These are phyloP conservation scores for Fusarium globosum DNA, from an alignment of 2,329 filamentous ascomycete species.

Conservation along the genomic window DNA sequence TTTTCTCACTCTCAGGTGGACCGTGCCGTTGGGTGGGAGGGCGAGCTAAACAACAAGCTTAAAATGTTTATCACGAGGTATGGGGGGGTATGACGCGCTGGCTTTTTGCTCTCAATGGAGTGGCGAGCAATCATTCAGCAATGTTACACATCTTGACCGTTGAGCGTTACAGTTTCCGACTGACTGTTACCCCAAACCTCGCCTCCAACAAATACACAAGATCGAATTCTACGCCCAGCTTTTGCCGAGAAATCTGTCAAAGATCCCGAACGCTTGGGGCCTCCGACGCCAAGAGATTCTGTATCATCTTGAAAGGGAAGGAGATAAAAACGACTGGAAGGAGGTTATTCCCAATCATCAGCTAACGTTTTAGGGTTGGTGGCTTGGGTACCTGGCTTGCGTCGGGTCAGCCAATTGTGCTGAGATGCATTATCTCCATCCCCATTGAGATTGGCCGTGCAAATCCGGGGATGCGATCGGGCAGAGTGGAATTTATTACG, in stretches of 20 bases:
- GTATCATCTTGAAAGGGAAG: constrained; percentile 27
- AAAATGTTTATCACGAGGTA: constrained; percentile 27
- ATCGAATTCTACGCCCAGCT: neutral
- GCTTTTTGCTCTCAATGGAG: neutral
- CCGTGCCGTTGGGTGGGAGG: neutral
- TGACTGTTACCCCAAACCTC: constrained; percentile 11
- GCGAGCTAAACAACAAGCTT: constrained; percentile 31
- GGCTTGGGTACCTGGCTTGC: no score
- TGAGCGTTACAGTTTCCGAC: neutral
- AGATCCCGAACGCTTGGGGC: constrained; percentile 19
- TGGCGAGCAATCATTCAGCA: neutral
- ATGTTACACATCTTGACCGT: neutral
- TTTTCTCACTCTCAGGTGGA: neutral
- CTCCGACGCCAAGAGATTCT: neutral
- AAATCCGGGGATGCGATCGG: constrained; percentile 12
- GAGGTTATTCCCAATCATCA: neutral
- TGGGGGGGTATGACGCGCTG: constrained; percentile 8
- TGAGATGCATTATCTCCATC: neutral
- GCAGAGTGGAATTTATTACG: constrained; percentile 20
- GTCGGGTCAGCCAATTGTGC: neutral
- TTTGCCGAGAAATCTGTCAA: constrained; percentile 26
- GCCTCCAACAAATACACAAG: neutral
- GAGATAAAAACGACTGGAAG: constrained; percentile 5
- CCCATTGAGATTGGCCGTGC: neutral
- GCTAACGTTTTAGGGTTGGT: neutral